Evolutionary conservation across 768 basidiomycete genomes (phyloP).

Genomic region (Tylopilus subfusipes): DNA sequence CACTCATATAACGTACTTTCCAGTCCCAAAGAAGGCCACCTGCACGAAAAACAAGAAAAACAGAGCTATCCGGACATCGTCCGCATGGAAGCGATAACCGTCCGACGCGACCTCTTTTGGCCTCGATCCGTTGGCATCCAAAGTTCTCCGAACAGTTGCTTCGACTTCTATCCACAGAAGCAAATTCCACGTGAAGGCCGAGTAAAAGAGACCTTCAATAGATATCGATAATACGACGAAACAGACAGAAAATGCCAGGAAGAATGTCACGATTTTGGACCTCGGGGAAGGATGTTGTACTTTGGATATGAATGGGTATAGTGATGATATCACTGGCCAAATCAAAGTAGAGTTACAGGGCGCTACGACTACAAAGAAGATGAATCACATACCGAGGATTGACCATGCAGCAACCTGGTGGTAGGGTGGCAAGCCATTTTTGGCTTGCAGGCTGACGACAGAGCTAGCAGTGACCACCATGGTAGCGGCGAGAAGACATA

Average conservation of each 20-base stretch:
- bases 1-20: slow-evolving; percentile 53
- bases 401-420: slow-evolving; percentile 67
- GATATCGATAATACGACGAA: slow-evolving; percentile 81
- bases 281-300: slow-evolving; percentile 36
- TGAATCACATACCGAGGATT: slow-evolving; percentile 48
- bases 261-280: slow-evolving; percentile 57
- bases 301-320: slow-evolving; percentile 46
- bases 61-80: slow-evolving; percentile 69
- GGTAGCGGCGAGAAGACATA: slow-evolving; percentile 40
- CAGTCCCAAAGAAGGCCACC: slow-evolving; percentile 81
- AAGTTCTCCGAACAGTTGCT: slow-evolving; percentile 21
- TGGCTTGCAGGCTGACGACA: slow-evolving; percentile 57
- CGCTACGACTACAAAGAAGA: not conserved
- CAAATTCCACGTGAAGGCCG: slow-evolving; percentile 61
- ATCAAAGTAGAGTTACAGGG: not conserved
- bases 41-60: slow-evolving; percentile 88
- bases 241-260: slow-evolving; percentile 69
- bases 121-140: not conserved
- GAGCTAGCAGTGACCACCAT: slow-evolving; percentile 59
- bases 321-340: slow-evolving; percentile 50
- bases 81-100: slow-evolving; percentile 46
- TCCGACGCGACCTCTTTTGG: not conserved
- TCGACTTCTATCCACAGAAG: slow-evolving; percentile 70
- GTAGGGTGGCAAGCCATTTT: slow-evolving; percentile 56
- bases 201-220: slow-evolving; percentile 76